phyloP scores from a whole-genome alignment of 176 grass and related monocot species.

The Carex myosuroides region DNA sequence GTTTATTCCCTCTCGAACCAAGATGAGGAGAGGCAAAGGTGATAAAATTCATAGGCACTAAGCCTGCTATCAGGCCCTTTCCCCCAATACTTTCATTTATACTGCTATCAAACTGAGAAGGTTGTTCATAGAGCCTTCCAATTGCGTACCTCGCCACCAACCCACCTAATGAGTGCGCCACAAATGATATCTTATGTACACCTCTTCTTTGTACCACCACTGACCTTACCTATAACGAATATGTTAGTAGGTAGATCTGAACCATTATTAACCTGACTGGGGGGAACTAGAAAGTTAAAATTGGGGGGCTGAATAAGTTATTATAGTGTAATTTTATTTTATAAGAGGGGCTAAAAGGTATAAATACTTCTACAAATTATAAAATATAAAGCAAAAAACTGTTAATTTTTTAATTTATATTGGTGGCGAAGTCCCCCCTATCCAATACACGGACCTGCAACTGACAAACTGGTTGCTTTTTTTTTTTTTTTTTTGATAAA shows the following conservation, averaged over 20 bases:
- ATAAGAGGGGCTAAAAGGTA: no score
- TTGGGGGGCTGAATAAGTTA: no score
- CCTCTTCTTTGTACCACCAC: constrained; percentile 78
- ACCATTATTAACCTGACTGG: neutral
- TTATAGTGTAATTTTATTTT: no score
- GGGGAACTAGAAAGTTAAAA: no score
- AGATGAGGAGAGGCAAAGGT: constrained; percentile 97
- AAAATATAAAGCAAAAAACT: no score
- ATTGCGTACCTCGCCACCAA: constrained; percentile 90
- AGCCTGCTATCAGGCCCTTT: constrained; percentile 68
- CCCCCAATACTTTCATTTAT: constrained; percentile 25
- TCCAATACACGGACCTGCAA: neutral
- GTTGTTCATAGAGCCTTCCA: constrained; percentile 69
- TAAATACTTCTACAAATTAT: no score
- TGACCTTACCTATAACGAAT: constrained; percentile 62
- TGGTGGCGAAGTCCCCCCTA: no score
- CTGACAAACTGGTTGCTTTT: neutral
- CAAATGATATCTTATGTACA: constrained; percentile 84
- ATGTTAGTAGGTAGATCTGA: constrained; percentile 9
- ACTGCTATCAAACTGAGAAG: constrained; percentile 28
- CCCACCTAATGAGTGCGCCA: constrained; percentile 94
- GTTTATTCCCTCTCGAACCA: constrained; percentile 95
- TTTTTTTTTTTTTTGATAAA: no score
- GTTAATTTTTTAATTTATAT: no score
- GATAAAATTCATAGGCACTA: constrained; percentile 98